phyloP scores from a whole-genome alignment of 2,329 filamentous ascomycete genomes.

The Taxawa tesnikishii region DNA sequence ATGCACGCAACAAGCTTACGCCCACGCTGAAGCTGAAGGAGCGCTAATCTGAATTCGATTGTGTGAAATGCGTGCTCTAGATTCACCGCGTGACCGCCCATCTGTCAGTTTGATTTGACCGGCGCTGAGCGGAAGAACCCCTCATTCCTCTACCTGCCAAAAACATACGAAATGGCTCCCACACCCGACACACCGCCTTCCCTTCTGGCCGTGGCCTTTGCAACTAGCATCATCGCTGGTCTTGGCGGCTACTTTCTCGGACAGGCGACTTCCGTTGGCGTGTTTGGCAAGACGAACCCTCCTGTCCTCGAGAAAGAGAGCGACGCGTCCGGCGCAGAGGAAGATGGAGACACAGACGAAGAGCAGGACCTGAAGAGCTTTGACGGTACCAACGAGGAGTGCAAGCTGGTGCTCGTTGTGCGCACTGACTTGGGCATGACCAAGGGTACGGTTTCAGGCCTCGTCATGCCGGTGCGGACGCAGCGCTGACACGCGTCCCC shows the following conservation, averaged over 20 bases:
- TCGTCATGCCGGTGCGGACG: constrained; percentile 1
- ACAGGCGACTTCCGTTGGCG: constrained; percentile 54
- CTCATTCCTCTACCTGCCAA: too few relatives aligned
- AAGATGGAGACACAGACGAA: constrained; percentile 23
- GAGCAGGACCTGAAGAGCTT: constrained; percentile 35
- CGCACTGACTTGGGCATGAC: constrained; percentile 94
- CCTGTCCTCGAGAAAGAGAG: constrained; percentile 25
- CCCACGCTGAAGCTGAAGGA: too few relatives aligned
- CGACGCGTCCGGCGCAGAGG: constrained; percentile 10
- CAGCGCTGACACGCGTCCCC: constrained; percentile 1
- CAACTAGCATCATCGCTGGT: constrained; percentile 62
- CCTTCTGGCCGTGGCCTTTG: constrained; percentile 50
- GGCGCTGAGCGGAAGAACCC: not conserved
- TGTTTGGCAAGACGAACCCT: constrained; percentile 40
- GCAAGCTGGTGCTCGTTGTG: constrained; percentile 87
- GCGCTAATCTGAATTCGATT: too few relatives aligned
- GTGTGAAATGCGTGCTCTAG: too few relatives aligned
- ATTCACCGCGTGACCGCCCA: too few relatives aligned
- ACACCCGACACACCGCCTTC: constrained; percentile 37
- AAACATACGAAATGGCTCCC: too few relatives aligned
- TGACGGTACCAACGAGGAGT: constrained; percentile 56
- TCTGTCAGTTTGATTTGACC: not conserved
- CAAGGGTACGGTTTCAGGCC: constrained; percentile 52
- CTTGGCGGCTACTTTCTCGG: constrained; percentile 65
- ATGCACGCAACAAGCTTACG: too few relatives aligned